Evolutionary conservation across 495 filamentous ascomycete genomes (phyloP).

Genomic region (Neurospora africana): DNA sequence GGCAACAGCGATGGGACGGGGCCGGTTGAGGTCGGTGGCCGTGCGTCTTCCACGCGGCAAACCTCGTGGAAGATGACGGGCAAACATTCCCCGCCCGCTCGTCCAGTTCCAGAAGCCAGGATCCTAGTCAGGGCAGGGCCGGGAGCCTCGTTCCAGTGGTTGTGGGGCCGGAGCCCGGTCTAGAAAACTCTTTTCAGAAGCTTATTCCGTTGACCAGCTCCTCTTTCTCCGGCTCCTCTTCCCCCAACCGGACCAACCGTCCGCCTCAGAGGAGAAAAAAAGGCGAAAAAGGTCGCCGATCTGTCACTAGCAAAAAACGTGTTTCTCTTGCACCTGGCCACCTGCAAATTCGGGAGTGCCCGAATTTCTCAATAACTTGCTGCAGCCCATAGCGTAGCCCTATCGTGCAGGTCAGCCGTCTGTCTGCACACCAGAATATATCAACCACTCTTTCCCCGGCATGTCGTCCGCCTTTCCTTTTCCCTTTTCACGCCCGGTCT

Average conservation of each 20-base stretch:
- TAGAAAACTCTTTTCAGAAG: not conserved
- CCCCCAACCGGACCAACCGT: not conserved
- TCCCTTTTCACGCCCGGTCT: not conserved
- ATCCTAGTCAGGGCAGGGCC: not conserved
- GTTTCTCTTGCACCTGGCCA: not conserved
- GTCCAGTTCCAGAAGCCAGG: not conserved
- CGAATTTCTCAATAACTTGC: not conserved
- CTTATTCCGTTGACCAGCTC: not conserved
- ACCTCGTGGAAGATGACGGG: not conserved
- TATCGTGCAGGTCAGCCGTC: not conserved
- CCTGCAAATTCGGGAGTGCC: not conserved
- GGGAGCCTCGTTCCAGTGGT: not conserved
- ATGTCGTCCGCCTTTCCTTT: not conserved
- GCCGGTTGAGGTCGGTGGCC: not conserved
- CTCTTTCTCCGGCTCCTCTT: not conserved
- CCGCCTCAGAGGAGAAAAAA: not conserved
- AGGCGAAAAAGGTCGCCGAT: not conserved
- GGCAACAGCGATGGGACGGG: not conserved
- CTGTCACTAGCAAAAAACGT: not conserved
- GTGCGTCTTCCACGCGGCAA: not conserved
- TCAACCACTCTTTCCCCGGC: not conserved
- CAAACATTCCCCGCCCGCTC: not conserved
- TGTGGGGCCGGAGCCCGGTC: not conserved
- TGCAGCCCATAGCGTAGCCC: not conserved
- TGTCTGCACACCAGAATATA: not conserved